A percentile compares a stretch with the other conserved stretches of the same genome.
Evolutionary conservation across 1,139 yeast species (phyloP).

Genomic region (Yamadazyma spencermartinsiae): DNA sequence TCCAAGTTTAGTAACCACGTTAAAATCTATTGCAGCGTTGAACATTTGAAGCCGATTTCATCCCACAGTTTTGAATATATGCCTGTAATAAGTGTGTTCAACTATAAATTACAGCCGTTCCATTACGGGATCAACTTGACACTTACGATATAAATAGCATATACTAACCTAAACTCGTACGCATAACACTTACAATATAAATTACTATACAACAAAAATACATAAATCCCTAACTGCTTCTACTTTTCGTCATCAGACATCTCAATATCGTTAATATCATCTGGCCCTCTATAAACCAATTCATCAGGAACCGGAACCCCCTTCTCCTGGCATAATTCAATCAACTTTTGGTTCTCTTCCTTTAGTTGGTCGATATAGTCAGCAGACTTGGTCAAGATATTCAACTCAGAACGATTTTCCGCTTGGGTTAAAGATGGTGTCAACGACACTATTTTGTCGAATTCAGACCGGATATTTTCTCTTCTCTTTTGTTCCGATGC

Average conservation of each 20-base stretch:
- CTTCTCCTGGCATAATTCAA: slow-evolving; percentile 33
- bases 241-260: slow-evolving; percentile 3
- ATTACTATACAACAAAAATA: slow-evolving; percentile 4
- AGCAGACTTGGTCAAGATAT: slow-evolving; percentile 47
- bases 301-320: slow-evolving; percentile 43
- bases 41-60: slow-evolving; percentile 3
- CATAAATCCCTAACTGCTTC: background rate
- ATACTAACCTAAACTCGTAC: too few species aligned
- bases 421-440: slow-evolving; percentile 44
- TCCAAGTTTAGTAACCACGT: slow-evolving; percentile 1
- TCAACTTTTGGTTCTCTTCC: slow-evolving; percentile 38
- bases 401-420: slow-evolving; percentile 48
- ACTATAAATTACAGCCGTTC: slow-evolving; percentile 20
- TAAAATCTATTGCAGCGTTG: slow-evolving; percentile 11
- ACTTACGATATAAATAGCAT: too few species aligned
- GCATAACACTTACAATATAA: slow-evolving; percentile 20
- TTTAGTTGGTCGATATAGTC: slow-evolving; percentile 45
- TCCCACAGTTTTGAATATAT: slow-evolving; percentile 20
- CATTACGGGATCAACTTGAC: slow-evolving; percentile 24
- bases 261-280: slow-evolving; percentile 15
- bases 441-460: slow-evolving; percentile 43
- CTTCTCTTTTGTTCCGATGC: slow-evolving; percentile 53
- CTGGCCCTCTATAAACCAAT: slow-evolving; percentile 42
- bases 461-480: slow-evolving; percentile 48
- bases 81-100: slow-evolving; percentile 27